phyloP scores from a whole-genome alignment of 768 basidiomycete species.

The Termitomyces sp. region DNA sequence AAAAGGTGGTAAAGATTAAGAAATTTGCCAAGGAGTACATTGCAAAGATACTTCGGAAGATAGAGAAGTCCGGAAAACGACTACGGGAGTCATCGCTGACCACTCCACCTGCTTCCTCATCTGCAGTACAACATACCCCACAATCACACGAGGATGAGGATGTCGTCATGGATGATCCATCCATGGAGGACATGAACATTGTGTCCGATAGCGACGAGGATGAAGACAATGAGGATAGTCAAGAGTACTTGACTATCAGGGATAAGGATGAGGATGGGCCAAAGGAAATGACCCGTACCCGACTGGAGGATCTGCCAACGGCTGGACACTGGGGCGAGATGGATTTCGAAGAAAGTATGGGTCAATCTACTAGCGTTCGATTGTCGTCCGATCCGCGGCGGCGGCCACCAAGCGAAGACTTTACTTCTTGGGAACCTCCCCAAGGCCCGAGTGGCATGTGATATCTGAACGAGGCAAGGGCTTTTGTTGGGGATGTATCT shows the following conservation, averaged over 20 bases:
- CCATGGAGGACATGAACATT: constrained; percentile 34
- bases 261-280: not conserved
- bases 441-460: constrained; percentile 7
- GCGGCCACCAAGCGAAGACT: constrained; percentile 13
- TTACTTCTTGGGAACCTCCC: constrained; percentile 5
- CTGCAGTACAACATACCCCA: constrained; percentile 39
- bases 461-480: not conserved
- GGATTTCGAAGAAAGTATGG: constrained; percentile 6
- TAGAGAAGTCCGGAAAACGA: constrained; percentile 49
- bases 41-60: constrained; percentile 68
- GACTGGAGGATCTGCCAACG: not conserved
- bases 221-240: not conserved
- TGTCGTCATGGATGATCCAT: constrained; percentile 26
- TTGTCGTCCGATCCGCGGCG: constrained; percentile 15
- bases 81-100: constrained; percentile 24
- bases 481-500: constrained; percentile 9
- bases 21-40: constrained; percentile 92
- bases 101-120: constrained; percentile 30
- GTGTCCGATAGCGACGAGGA: constrained; percentile 19
- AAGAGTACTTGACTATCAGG: not conserved
- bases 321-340: constrained; percentile 5
- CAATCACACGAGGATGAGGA: constrained; percentile 27
- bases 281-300: not conserved
- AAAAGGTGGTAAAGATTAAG: constrained; percentile 87
- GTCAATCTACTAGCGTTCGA: not conserved